A percentile compares a stretch with the other conserved stretches of the same genome.
These are phyloP conservation scores for Annulohypoxylon moriforme DNA, from an alignment of 495 filamentous ascomycete species.

Conservation along the genomic window DNA sequence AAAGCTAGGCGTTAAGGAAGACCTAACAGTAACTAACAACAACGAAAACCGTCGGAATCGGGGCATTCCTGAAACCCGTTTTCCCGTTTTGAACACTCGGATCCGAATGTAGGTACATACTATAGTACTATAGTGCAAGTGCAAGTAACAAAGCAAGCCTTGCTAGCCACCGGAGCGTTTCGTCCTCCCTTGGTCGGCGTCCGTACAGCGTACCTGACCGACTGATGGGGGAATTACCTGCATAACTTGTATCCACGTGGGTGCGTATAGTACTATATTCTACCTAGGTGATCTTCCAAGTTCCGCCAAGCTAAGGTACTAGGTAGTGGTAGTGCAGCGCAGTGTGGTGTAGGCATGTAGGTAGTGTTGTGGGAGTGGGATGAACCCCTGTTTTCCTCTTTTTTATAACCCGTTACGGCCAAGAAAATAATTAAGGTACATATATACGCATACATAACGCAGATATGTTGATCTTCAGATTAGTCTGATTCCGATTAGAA, in stretches of 20 bases:
- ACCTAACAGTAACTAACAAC: neutral
- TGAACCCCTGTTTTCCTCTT: neutral
- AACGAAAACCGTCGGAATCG: conserved; percentile 22
- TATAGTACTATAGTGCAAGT: too few relatives aligned
- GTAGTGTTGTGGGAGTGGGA: neutral
- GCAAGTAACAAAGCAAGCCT: neutral
- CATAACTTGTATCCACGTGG: conserved; percentile 37
- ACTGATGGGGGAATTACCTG: conserved; percentile 21
- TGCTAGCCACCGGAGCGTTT: conserved; percentile 30
- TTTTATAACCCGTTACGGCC: neutral
- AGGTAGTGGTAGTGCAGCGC: too few relatives aligned
- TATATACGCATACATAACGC: neutral
- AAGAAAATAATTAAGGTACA: neutral
- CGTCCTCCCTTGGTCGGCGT: conserved; percentile 25
- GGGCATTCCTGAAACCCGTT: conserved; percentile 33
- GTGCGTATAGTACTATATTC: neutral
- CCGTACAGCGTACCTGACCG: conserved; percentile 39
- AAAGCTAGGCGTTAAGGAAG: neutral
- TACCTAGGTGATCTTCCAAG: neutral
- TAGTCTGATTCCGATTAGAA: neutral
- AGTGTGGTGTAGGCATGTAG: neutral
- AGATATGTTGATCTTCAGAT: too few relatives aligned
- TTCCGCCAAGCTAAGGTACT: too few relatives aligned
- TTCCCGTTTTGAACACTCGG: conserved; percentile 18
- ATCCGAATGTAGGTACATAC: too few relatives aligned